Evolutionary conservation across 169 alveolate species (phyloP), one percentile per base, ranked within the genome.

Genomic region (Eimeria falciformis): DNA sequence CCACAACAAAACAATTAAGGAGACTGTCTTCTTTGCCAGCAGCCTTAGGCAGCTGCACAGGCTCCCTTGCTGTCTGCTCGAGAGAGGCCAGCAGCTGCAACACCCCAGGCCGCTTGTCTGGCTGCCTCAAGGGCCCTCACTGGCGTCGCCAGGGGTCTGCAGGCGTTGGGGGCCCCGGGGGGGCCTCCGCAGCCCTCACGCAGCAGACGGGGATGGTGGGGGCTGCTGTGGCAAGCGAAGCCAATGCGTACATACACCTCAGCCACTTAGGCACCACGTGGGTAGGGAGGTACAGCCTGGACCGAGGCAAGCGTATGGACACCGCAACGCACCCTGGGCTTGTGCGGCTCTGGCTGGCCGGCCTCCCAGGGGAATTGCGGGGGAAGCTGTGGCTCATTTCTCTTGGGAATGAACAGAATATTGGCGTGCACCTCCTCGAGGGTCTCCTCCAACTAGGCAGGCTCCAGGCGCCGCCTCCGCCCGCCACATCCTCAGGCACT

Each of bases 341-440:
- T 46, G 81, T 71, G 25, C 56, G 78, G 14, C 84, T 78, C 40
- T 89, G 93, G 93, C 66, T 65, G 40, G 37, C 47, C 27, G 93
- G 93, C 3, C 27, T 89, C 4, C 93, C 93, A 2, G 87, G 87
- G 17, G 89, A 73, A 23, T 43, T 73, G 2, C 47, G 93, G 11
- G 93, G 90, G 11, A 73, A 66, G 37, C 73, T 89, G 65, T 89
- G 93, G 93, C 75, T 56, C n/a, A 27, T 89, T 11, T 88, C 93
- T 9, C 53, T 89, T 9, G 93, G 93, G 40, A 89, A 89, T 43
- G 93, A 73, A 40, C 93, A 89, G 5, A 50, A 82, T 37, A 45
- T 78, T 5, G 62, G 87, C 5, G 45, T 33, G 12, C 77, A 47
- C 7, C 79, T 89, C 21, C 23, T 58, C 12, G 71, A 53, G 4